Evolutionary conservation across 2,329 filamentous ascomycete species (phyloP).

Genomic region (Colletotrichum euphorbiae): DNA sequence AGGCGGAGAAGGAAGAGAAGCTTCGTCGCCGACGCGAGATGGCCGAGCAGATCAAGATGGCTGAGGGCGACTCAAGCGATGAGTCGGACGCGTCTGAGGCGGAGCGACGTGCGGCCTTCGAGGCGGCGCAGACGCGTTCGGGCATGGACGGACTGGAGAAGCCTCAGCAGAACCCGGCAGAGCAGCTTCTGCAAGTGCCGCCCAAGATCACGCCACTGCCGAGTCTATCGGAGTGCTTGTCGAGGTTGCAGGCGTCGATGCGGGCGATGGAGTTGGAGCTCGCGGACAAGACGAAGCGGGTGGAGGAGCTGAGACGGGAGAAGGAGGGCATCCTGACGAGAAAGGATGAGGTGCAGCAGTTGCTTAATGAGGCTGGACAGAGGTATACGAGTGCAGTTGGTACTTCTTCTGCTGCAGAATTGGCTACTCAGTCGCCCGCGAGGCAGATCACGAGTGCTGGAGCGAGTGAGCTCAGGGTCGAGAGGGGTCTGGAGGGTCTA

Average conservation of each 20-base stretch:
- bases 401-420: slow-evolving; percentile 6
- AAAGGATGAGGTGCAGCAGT: slow-evolving; percentile 82
- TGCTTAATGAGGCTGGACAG: slow-evolving; percentile 84
- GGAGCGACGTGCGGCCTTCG: slow-evolving; percentile 83
- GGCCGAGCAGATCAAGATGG: slow-evolving; percentile 83
- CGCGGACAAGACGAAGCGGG: slow-evolving; percentile 68
- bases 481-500: slow-evolving; percentile 60
- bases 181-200: slow-evolving; percentile 66
- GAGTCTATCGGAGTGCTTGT: slow-evolving; percentile 74
- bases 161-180: slow-evolving; percentile 54
- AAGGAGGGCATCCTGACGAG: slow-evolving; percentile 74
- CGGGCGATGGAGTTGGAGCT: slow-evolving; percentile 73
- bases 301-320: slow-evolving; percentile 76
- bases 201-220: slow-evolving; percentile 84
- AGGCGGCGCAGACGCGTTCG: slow-evolving; percentile 84
- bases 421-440: slow-evolving; percentile 38
- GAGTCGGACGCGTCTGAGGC: slow-evolving; percentile 77
- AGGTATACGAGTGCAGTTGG: slow-evolving; percentile 62
- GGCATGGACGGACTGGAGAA: slow-evolving; percentile 81
- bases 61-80: slow-evolving; percentile 74
- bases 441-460: slow-evolving; percentile 36
- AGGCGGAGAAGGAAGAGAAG: slow-evolving; percentile 79
- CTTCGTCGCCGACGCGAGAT: slow-evolving; percentile 79
- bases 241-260: slow-evolving; percentile 71
- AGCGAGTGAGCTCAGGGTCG: slow-evolving; percentile 45